Percentiles rank a stretch among this genome's conserved stretches.
phyloP scores from a whole-genome alignment of 306 rosid species.

The Castanopsis chinensis region DNA sequence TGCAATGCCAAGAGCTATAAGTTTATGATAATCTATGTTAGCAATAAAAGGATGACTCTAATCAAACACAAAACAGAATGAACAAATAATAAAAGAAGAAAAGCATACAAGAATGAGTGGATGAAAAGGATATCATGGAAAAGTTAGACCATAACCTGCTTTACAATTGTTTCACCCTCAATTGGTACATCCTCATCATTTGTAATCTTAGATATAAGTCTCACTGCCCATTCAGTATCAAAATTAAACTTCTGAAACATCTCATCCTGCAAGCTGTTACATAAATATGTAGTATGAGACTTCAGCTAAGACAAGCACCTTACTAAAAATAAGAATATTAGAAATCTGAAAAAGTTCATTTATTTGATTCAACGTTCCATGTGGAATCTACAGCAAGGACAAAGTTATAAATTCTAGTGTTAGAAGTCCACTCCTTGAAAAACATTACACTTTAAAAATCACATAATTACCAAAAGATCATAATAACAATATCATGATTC shows the following conservation, averaged over 20 bases:
- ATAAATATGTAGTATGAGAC: constrained; percentile 27
- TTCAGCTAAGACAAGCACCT: constrained; percentile 1
- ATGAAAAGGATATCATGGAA: constrained; percentile 11
- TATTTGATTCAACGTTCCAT: not conserved
- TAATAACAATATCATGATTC: too few relatives aligned
- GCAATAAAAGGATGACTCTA: constrained; percentile 23
- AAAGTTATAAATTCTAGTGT: not conserved
- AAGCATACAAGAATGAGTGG: not conserved
- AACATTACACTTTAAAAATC: not conserved
- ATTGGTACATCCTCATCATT: constrained; percentile 93
- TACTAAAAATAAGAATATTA: constrained; percentile 3
- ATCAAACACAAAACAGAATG: constrained; percentile 2
- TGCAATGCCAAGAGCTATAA: constrained; percentile 80
- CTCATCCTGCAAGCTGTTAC: constrained; percentile 93
- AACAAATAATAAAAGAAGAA: constrained; percentile 16
- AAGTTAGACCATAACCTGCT: constrained; percentile 66
- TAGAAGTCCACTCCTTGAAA: not conserved
- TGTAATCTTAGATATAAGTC: constrained; percentile 85
- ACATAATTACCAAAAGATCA: not conserved
- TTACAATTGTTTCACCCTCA: constrained; percentile 80
- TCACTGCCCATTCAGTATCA: constrained; percentile 97
- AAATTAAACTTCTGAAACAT: constrained; percentile 95
- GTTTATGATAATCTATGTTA: constrained; percentile 25
- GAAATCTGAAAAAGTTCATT: not conserved
- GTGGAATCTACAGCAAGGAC: not conserved